phyloP scores from a whole-genome alignment of 495 filamentous ascomycete species.

The Amniculicola lignicola region DNA sequence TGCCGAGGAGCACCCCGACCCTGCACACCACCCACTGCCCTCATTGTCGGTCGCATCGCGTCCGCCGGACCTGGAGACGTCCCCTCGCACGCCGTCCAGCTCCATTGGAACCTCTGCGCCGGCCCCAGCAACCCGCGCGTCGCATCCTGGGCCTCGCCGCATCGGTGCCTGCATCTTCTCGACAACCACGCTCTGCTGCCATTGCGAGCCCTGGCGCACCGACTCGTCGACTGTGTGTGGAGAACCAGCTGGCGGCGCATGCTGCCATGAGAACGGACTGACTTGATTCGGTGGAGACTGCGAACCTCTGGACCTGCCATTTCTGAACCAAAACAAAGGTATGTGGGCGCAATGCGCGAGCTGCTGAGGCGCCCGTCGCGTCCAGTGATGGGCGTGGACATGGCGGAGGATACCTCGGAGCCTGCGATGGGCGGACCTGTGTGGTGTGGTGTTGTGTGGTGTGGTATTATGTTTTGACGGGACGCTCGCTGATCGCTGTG shows the following conservation, averaged over 20 bases:
- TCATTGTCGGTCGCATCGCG: slow-evolving; percentile 4
- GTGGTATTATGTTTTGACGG: not conserved
- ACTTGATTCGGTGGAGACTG: not conserved
- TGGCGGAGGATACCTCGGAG: not conserved
- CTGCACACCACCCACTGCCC: not conserved
- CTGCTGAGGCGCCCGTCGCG: not conserved
- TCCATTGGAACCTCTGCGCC: not conserved
- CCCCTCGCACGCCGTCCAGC: not conserved
- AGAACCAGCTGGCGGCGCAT: slow-evolving; percentile 12
- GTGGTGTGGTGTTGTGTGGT: not conserved
- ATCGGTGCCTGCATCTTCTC: not conserved
- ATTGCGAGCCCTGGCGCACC: not conserved
- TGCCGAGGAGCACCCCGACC: not conserved
- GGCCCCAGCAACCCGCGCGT: not conserved
- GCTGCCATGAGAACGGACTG: slow-evolving; percentile 7
- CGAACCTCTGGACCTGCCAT: not conserved
- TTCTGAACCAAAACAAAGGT: slow-evolving; percentile 15
- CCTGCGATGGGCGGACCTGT: not conserved
- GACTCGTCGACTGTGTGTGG: not conserved
- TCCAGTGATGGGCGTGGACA: not conserved
- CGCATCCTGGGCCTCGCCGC: not conserved
- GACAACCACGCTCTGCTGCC: not conserved
- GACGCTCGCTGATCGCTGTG: not conserved
- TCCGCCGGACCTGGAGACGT: not conserved
- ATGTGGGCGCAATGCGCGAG: slow-evolving; percentile 19